These are phyloP conservation scores for Lichtheimia hyalospora DNA, from an alignment of 371 early-diverging fungal genomes.

Conservation along the genomic window DNA sequence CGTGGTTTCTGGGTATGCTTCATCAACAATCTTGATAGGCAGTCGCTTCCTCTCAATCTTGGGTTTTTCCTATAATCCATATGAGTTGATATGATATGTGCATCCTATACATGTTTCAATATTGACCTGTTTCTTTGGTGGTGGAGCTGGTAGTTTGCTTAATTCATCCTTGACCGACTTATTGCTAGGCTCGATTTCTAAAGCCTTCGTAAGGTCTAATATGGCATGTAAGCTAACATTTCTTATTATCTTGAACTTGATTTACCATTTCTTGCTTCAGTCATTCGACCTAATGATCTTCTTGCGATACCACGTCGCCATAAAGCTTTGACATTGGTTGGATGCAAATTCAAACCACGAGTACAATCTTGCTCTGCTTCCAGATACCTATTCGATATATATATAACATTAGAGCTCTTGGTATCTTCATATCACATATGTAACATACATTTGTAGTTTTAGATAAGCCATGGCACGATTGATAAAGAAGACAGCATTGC, in stretches of 20 bases:
- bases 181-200: conserved; percentile 72
- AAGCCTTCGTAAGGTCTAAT: conserved; percentile 63
- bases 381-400: conserved; percentile 54
- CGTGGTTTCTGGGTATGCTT: conserved; percentile 8
- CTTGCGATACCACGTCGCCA: conserved; percentile 82
- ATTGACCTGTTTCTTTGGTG: background rate
- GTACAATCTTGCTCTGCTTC: conserved; percentile 78
- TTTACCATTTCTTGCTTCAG: conserved; percentile 63
- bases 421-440: background rate
- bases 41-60: conserved; percentile 16
- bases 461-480: conserved; percentile 89
- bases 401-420: too few species aligned
- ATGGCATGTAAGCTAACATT: background rate
- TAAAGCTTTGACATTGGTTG: conserved; percentile 77
- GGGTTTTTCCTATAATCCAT: background rate
- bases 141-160: conserved; percentile 29
- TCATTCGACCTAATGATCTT: conserved; percentile 51
- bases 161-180: conserved; percentile 65
- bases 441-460: conserved; percentile 63
- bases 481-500: conserved; percentile 59
- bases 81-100: too few species aligned
- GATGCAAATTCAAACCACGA: conserved; percentile 59
- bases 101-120: background rate
- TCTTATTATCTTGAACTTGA: background rate
- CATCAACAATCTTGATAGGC: conserved; percentile 34